These are phyloP conservation scores for Lasiosphaeria hispida DNA, from an alignment of 495 filamentous ascomycete genomes.

Conservation along the genomic window DNA sequence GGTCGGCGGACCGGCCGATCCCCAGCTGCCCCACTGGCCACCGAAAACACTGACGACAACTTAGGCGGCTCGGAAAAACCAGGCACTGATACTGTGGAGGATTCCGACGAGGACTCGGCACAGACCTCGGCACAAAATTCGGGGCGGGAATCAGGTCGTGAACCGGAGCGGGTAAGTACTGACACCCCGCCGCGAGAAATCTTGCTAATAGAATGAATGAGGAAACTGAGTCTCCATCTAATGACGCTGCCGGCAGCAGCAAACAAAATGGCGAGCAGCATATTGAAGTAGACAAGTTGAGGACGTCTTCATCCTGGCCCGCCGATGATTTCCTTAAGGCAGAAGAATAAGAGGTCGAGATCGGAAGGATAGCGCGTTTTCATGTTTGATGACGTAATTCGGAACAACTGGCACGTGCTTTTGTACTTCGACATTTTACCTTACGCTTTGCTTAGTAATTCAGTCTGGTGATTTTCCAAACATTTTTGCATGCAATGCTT, in stretches of 20 bases:
- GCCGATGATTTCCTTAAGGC: slow-evolving; percentile 1
- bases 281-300: slow-evolving; percentile 3
- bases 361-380: too few relatives aligned
- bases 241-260: background rate
- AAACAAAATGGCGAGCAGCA: slow-evolving; percentile 1
- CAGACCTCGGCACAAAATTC: too few relatives aligned
- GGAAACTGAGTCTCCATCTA: background rate
- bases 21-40: background rate
- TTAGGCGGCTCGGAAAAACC: too few relatives aligned
- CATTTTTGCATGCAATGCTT: background rate
- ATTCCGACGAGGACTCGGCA: too few relatives aligned
- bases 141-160: too few relatives aligned
- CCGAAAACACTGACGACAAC: background rate
- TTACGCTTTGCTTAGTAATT: slow-evolving; percentile 5
- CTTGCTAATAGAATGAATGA: background rate
- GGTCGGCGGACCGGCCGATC: too few relatives aligned
- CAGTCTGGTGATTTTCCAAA: slow-evolving; percentile 2
- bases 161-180: background rate
- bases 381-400: slow-evolving; percentile 3
- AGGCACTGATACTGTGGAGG: too few relatives aligned
- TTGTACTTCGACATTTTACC: background rate
- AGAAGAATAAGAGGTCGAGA: too few relatives aligned
- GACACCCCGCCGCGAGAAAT: background rate
- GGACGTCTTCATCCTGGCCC: slow-evolving; percentile 3
- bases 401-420: background rate